Base-by-base conservation (phyloP, 495 filamentous ascomycete genomes). In the Podospora comata region DNA sequence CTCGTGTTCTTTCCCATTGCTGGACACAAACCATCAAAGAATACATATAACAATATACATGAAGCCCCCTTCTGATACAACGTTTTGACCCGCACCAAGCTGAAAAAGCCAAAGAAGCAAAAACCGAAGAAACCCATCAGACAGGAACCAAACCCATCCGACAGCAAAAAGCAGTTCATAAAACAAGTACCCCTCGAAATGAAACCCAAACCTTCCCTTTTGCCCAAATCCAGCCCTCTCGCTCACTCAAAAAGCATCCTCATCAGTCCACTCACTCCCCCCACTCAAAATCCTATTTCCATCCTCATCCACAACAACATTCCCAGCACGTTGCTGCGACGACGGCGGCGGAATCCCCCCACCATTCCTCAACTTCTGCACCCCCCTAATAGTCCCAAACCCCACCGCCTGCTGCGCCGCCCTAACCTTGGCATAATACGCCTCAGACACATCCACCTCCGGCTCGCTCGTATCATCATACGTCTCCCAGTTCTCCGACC, bases 401-500 rank as follows among this genome's bases (percentile, higher is more conserved):
- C 18, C n/a, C 30, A 4, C 9, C 3, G 27, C 2, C n/a, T 63
- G 61, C 20, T 48, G 75, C 15, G 89, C 88, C 26, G 89, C 87
- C 66, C 88, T 84, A 65, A 92, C 77, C 74, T 90, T 92, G 67
- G 90, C 89, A 73, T 91, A 93, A 76, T 94, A 93, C 7, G 86
- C 83, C 65, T 93, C 90, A 19, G 86, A 88, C 2, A 86, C 85
- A 76, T 94, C 92, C 39, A 78, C 78, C 70, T 95, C 92, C 0
- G 90, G 89, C 65, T 89, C 92, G 3, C 87, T 89, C 55, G 84
- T 86, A 75, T 92, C 90, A 70, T 92, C 90, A 68, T 93, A 97
- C 26, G 92, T 96, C 80, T 97, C 93, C 93, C 93, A 97, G 77
- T 97, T 97, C 79, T 97, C 93, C 0, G 91, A 94, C 3, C 92